Base-by-base conservation (phyloP, 2,329 filamentous ascomycete species). In the Thelonectria discophora region DNA sequence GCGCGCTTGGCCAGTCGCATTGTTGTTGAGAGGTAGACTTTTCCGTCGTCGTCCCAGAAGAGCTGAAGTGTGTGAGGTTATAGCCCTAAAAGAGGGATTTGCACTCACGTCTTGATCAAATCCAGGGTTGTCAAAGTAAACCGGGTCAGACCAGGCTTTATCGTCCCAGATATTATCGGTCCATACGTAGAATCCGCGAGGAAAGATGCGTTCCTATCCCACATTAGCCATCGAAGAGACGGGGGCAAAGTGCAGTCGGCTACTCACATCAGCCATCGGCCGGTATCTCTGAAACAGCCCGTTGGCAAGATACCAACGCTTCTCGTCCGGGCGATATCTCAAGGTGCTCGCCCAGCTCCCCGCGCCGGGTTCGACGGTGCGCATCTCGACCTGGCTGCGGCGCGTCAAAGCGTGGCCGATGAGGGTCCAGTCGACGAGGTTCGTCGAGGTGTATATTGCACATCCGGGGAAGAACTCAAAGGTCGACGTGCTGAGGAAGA, bases 401-500 rank as follows among this genome's bases (percentile, higher is more conserved):
- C 83, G 77, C 11, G 75, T 85, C 50, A 86, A 74, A 2, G 82
- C 84, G 64, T 85, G 80, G 5, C 79, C 80, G 46, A 85, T 81
- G n/a, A 85, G 77, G 6, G 75, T 75, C 83, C 84, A 86, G 43
- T 81, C 79, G 9, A 84, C 72, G 11, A 86, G 76, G 63, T 86
- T 80, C 1, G 74, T 82, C 18, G 83, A 86, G 24, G 85, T 80
- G 67, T 88, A 87, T 58, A 89, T 85, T 13, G 85, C 83, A n/a
- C 82, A 82, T 4, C 85, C 85, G 0, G 86, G 86, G 62, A 86
- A 88, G 71, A 81, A 86, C 70, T 89, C 86, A 59, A 89, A 89
- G 0, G 84, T 86, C 0, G 86, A 88, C 4, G 85, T 88, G 39
- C 82, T 83, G 27, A 89, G 79, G 71, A 84, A 89, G 70, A 83